Conservation (phyloP, 352 stramenopile species). For the Aphanomyces invadans region DNA sequence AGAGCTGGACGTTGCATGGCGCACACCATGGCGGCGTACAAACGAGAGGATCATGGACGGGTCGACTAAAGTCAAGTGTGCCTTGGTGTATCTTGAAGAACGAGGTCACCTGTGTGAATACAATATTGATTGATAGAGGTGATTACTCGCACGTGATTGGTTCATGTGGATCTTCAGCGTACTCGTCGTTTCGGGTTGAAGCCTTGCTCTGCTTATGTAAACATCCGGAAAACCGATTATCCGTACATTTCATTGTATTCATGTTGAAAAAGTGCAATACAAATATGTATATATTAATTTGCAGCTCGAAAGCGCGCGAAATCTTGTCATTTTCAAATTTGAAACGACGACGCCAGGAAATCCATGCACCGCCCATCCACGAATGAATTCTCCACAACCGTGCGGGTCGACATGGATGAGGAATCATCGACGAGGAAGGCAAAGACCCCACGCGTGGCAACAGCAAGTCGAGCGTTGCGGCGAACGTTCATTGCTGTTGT, state of each 20-base stretch:
- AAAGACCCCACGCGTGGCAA: slow-evolving; percentile 15
- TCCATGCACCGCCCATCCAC: no score
- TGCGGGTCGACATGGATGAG: not conserved
- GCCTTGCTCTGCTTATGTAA: no score
- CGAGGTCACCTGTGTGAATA: no score
- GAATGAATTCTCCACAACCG: no score
- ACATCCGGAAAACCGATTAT: no score
- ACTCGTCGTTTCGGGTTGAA: no score
- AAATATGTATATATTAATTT: no score
- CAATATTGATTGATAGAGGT: not conserved
- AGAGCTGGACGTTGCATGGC: not conserved
- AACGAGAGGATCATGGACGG: not conserved
- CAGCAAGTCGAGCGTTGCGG: not conserved
- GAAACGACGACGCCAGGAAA: no score
- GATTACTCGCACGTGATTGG: not conserved
- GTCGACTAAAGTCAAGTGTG: not conserved
- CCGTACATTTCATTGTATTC: no score
- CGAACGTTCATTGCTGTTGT: slow-evolving; percentile 10
- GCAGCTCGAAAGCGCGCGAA: no score
- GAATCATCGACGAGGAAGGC: not conserved
- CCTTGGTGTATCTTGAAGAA: not conserved
- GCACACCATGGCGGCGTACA: not conserved
- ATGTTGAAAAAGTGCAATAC: no score
- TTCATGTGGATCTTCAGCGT: not conserved
- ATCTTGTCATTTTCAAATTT: no score